A percentile compares a stretch with the other conserved stretches of the same genome.
phyloP scores from a whole-genome alignment of 768 basidiomycete species.

The Chalciporus chontae region DNA sequence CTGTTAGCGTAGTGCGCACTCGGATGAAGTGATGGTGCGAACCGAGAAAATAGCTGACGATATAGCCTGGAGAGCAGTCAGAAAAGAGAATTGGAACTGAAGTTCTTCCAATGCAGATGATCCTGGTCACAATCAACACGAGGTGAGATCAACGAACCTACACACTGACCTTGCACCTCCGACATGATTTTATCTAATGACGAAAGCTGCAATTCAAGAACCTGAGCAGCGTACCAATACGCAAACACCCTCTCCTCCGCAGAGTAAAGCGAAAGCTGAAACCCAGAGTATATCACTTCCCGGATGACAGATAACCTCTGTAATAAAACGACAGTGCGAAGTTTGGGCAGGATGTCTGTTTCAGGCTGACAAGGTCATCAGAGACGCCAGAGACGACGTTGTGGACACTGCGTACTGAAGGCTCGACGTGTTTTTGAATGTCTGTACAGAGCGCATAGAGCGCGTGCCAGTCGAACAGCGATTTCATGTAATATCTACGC shows the following conservation, averaged over 20 bases:
- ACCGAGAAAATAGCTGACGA: conserved; percentile 54
- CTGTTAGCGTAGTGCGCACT: too few species aligned
- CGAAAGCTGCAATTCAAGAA: conserved; percentile 54
- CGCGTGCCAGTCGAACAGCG: conserved; percentile 62
- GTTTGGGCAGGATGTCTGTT: conserved; percentile 25
- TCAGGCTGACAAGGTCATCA: conserved; percentile 17
- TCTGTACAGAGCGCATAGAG: conserved; percentile 47
- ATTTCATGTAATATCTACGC: conserved; percentile 61
- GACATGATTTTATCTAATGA: conserved; percentile 48
- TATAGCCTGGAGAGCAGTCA: conserved; percentile 57
- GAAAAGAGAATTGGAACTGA: conserved; percentile 45
- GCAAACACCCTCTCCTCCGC: conserved; percentile 67
- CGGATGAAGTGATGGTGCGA: conserved; percentile 12
- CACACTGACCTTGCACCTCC: conserved; percentile 38
- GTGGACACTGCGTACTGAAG: conserved; percentile 9
- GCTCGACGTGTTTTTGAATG: conserved; percentile 17
- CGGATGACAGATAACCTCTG: conserved; percentile 59
- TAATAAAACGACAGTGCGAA: conserved; percentile 39
- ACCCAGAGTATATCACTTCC: conserved; percentile 71
- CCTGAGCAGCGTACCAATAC: conserved; percentile 66
- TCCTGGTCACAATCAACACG: conserved; percentile 12
- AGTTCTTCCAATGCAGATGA: conserved; percentile 41
- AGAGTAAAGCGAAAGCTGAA: conserved; percentile 72
- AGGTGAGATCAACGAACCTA: neutral
- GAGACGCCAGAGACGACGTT: neutral